These are phyloP conservation scores for Bipolaris gigantea DNA, from an alignment of 2,329 filamentous ascomycete genomes.

Conservation along the genomic window DNA sequence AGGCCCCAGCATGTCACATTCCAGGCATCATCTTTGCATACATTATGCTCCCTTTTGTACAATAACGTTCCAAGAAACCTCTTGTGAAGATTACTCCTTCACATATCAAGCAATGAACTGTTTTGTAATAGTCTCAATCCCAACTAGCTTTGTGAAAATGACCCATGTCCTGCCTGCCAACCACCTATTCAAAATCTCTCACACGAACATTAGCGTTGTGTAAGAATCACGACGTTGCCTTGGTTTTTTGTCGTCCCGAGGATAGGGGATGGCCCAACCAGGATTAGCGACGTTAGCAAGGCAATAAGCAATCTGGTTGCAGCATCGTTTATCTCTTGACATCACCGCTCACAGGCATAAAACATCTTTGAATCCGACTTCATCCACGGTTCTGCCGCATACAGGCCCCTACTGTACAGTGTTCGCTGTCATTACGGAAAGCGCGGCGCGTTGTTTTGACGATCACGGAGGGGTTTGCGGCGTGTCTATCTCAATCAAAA, in stretches of 20 bases:
- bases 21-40: too few relatives aligned
- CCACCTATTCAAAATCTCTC: background rate
- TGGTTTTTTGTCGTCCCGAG: background rate
- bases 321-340: background rate
- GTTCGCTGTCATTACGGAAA: background rate
- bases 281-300: slow-evolving; percentile 2
- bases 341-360: background rate
- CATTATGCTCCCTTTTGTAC: too few relatives aligned
- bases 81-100: too few relatives aligned
- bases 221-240: too few relatives aligned
- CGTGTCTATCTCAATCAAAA: slow-evolving; percentile 5
- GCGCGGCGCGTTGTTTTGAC: background rate
- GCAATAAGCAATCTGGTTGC: background rate
- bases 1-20: too few relatives aligned
- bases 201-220: background rate
- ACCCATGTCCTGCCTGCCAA: too few relatives aligned
- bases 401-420: background rate
- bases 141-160: too few relatives aligned
- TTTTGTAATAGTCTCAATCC: too few relatives aligned
- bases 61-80: too few relatives aligned
- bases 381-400: background rate
- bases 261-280: slow-evolving; percentile 3
- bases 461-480: background rate
- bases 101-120: too few relatives aligned
- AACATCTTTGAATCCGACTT: background rate